phyloP scores from a whole-genome alignment of 495 filamentous ascomycete genomes.

The Beverwykella pulmonaria region DNA sequence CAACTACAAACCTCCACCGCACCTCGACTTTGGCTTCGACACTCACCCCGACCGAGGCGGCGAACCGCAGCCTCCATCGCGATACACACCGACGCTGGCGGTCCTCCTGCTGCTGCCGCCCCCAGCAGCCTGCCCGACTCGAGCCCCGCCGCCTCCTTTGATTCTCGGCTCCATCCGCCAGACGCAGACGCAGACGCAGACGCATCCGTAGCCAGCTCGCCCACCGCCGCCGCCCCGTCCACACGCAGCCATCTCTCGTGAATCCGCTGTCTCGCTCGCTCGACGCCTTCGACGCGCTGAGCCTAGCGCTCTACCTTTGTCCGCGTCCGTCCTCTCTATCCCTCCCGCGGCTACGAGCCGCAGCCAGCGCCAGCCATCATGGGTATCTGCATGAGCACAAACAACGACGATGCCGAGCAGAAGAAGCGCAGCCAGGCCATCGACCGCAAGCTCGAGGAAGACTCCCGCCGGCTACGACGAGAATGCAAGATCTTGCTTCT shows the following conservation, averaged over 20 bases:
- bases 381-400: conserved; percentile 86
- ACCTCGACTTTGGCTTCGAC: background rate
- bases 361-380: conserved; percentile 57
- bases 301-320: conserved; percentile 34
- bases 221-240: too few relatives aligned
- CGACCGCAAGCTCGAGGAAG: conserved; percentile 88
- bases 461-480: conserved; percentile 81
- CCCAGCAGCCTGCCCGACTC: too few relatives aligned
- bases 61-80: background rate
- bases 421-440: conserved; percentile 94
- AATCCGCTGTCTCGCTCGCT: conserved; percentile 4
- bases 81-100: too few relatives aligned
- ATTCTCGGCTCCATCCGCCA: too few relatives aligned
- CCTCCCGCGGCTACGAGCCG: conserved; percentile 35
- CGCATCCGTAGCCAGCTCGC: too few relatives aligned
- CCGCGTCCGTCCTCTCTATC: conserved; percentile 14
- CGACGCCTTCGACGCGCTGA: conserved; percentile 20
- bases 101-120: too few relatives aligned
- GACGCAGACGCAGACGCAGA: too few relatives aligned
- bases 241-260: background rate
- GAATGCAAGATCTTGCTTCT: conserved; percentile 98
- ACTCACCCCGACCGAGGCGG: background rate
- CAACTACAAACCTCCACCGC: background rate
- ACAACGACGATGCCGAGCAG: conserved; percentile 77
- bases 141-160: too few relatives aligned